Conservation (phyloP, 805 yeast genomes). For the Saccharomycopsis olivae region DNA sequence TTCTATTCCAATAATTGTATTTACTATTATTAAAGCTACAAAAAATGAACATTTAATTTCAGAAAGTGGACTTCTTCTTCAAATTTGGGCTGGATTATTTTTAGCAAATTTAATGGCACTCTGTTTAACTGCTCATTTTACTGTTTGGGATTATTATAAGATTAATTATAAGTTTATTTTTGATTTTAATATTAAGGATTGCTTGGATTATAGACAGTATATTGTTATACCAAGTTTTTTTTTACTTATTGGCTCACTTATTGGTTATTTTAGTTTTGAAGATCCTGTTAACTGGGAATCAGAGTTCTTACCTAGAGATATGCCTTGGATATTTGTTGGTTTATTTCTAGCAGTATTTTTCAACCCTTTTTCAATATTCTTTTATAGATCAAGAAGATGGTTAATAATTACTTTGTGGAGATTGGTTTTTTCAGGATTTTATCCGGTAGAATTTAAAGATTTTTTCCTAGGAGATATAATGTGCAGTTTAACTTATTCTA, state of each 20-base stretch:
- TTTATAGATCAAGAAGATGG: conserved; percentile 68
- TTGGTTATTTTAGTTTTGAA: conserved; percentile 68
- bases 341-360: conserved; percentile 36
- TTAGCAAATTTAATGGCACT: conserved; percentile 48
- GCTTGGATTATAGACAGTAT: conserved; percentile 55
- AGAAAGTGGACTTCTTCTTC: conserved; percentile 41
- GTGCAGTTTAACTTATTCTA: conserved; percentile 78
- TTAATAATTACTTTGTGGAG: conserved; percentile 60
- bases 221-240: conserved; percentile 52
- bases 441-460: conserved; percentile 92
- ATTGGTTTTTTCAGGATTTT: conserved; percentile 69
- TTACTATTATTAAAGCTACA: conserved; percentile 41
- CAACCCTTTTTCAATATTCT: conserved; percentile 51
- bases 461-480: conserved; percentile 88
- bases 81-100: conserved; percentile 90
- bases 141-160: conserved; percentile 61
- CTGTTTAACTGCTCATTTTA: conserved; percentile 58
- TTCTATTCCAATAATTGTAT: conserved; percentile 54
- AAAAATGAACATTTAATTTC: conserved; percentile 23
- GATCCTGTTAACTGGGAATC: conserved; percentile 26
- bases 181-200: conserved; percentile 66
- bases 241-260: conserved; percentile 44
- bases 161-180: conserved; percentile 89
- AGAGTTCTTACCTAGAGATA: conserved; percentile 63
- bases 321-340: conserved; percentile 74